Percentiles rank a stretch among this genome's conserved stretches.
These are phyloP conservation scores for Saccharomycopsis malanga DNA, from an alignment of 805 yeast genomes.

Conservation along the genomic window DNA sequence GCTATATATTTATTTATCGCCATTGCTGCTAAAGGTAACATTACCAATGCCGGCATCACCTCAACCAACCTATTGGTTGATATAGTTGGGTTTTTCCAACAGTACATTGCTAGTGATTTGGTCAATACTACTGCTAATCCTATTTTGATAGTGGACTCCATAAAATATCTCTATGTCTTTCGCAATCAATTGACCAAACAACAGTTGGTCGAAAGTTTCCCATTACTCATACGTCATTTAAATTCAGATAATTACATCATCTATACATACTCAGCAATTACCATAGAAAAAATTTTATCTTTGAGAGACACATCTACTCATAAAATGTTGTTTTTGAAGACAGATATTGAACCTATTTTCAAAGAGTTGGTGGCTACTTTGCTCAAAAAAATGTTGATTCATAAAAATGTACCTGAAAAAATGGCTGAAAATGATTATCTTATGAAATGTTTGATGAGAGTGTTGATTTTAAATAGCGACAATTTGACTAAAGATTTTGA, in stretches of 20 bases:
- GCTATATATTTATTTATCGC: constrained; percentile 83
- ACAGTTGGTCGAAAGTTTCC: constrained; percentile 73
- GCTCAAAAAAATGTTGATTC: constrained; percentile 56
- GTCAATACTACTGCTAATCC: constrained; percentile 55
- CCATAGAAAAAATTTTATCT: constrained; percentile 81
- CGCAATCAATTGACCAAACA: constrained; percentile 88
- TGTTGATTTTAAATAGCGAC: constrained; percentile 60
- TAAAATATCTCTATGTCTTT: constrained; percentile 81
- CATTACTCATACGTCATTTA: constrained; percentile 67
- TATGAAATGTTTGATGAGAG: constrained; percentile 83
- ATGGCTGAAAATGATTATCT: constrained; percentile 92
- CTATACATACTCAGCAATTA: constrained; percentile 88
- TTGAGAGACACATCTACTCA: constrained; percentile 43
- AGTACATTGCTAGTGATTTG: constrained; percentile 77
- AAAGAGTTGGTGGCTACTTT: constrained; percentile 57
- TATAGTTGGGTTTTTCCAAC: constrained; percentile 77
- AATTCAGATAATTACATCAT: constrained; percentile 66
- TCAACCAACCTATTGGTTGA: constrained; percentile 80
- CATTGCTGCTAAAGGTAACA: constrained; percentile 82
- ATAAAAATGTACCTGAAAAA: constrained; percentile 66
- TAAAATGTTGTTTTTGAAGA: constrained; percentile 54
- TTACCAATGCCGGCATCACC: constrained; percentile 82
- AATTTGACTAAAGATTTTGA: constrained; percentile 31
- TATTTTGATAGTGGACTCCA: constrained; percentile 84
- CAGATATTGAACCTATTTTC: constrained; percentile 60